These are phyloP conservation scores for Fusarium torreyae DNA, from an alignment of 2,329 filamentous ascomycete species.

Conservation along the genomic window DNA sequence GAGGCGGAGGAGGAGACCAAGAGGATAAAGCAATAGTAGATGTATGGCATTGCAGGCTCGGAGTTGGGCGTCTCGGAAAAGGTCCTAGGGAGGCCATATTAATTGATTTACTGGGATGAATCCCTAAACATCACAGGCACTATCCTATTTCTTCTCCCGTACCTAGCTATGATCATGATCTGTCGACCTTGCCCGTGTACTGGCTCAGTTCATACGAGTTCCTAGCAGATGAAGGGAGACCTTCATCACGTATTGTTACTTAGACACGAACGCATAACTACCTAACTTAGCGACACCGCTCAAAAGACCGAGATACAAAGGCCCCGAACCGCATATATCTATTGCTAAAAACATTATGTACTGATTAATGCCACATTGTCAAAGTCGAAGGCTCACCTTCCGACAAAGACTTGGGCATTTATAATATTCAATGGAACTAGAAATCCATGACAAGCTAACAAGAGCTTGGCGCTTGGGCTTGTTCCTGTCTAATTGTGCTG, in stretches of 20 bases:
- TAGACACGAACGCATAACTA: background rate
- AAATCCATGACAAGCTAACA: constrained; percentile 11
- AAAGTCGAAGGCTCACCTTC: constrained; percentile 6
- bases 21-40: constrained; percentile 54
- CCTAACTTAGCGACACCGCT: background rate
- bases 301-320: background rate
- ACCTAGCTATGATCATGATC: background rate
- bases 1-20: constrained; percentile 59
- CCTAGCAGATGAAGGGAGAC: background rate
- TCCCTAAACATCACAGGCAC: constrained; percentile 15
- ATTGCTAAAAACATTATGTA: constrained; percentile 31
- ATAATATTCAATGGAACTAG: constrained; percentile 8
- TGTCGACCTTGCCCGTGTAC: background rate
- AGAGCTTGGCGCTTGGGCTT: background rate
- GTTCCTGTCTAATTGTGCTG: constrained; percentile 13
- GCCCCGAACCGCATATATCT: constrained; percentile 1
- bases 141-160: constrained; percentile 2
- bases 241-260: background rate
- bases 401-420: constrained; percentile 1
- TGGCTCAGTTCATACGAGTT: background rate
- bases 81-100: constrained; percentile 46
- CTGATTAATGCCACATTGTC: constrained; percentile 17
- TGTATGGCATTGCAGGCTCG: constrained; percentile 41
- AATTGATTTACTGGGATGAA: constrained; percentile 48
- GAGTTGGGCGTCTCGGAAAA: constrained; percentile 55